phyloP scores from a whole-genome alignment of 345 rosid species.

The Limnanthes douglasii region DNA sequence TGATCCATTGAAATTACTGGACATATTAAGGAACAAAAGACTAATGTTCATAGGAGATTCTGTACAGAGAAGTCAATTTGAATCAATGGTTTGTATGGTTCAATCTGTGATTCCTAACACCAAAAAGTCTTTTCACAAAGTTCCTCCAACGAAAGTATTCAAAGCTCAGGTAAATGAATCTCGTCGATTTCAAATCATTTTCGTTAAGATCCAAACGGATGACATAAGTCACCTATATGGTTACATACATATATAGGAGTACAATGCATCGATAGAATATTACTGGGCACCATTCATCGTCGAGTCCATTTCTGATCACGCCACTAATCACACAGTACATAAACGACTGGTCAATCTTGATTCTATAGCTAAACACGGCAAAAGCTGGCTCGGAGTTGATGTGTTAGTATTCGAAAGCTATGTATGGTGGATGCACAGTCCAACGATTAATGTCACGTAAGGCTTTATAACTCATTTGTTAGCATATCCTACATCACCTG shows the following conservation, averaged over 20 bases:
- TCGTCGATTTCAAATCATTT: background rate
- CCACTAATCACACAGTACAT: constrained; percentile 71
- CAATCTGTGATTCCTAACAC: constrained; percentile 66
- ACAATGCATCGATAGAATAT: constrained; percentile 61
- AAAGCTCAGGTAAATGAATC: constrained; percentile 40
- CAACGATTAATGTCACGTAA: constrained; percentile 76
- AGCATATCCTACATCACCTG: too few relatives aligned
- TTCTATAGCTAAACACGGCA: constrained; percentile 68
- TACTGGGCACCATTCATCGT: constrained; percentile 96
- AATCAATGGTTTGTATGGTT: constrained; percentile 75
- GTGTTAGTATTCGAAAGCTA: constrained; percentile 75
- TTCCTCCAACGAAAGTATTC: constrained; percentile 87
- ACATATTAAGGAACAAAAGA: constrained; percentile 56
- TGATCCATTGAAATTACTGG: constrained; percentile 61
- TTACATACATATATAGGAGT: constrained; percentile 38
- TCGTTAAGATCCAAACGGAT: background rate
- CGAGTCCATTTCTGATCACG: constrained; percentile 82
- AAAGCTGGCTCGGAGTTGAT: constrained; percentile 62
- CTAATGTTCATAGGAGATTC: constrained; percentile 92
- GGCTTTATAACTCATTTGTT: constrained; percentile 8
- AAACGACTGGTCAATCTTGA: constrained; percentile 71
- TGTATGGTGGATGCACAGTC: constrained; percentile 95
- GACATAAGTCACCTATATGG: background rate
- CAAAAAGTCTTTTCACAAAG: constrained; percentile 46
- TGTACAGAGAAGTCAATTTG: constrained; percentile 80